Percentiles rank a stretch among this genome's conserved stretches.
Conservation (phyloP, 2,329 filamentous ascomycete genomes). For the Fusarium sp. region DNA sequence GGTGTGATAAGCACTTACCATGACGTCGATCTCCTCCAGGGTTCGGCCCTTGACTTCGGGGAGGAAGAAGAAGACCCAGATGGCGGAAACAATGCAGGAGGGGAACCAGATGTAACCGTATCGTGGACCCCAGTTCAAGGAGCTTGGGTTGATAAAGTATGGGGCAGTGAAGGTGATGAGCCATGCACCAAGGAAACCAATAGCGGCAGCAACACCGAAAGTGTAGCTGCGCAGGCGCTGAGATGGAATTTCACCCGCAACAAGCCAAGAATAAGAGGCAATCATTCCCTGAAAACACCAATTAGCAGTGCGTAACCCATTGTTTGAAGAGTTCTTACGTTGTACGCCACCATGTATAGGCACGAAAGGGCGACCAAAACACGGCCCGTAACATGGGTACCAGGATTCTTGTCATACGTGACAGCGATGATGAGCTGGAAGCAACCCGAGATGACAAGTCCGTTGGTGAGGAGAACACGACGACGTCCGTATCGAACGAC, state of each 20-base stretch:
- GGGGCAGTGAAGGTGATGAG: constrained; percentile 41
- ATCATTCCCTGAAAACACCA: constrained; percentile 33
- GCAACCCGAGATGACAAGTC: constrained; percentile 24
- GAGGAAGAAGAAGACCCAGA: constrained; percentile 38
- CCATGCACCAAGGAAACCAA: constrained; percentile 38
- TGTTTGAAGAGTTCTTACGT: constrained; percentile 4
- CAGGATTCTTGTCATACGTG: constrained; percentile 33
- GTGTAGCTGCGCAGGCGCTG: constrained; percentile 42
- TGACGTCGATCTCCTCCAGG: constrained; percentile 36
- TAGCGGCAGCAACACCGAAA: constrained; percentile 34
- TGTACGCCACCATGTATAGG: constrained; percentile 39
- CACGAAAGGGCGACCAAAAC: constrained; percentile 39
- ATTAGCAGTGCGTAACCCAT: rapidly evolving
- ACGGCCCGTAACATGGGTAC: constrained; percentile 23
- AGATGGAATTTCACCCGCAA: constrained; percentile 38
- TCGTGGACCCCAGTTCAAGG: constrained; percentile 40
- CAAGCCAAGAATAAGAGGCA: constrained; percentile 40
- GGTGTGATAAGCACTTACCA: constrained; percentile 16
- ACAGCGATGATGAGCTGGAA: constrained; percentile 40
- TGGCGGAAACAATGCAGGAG: constrained; percentile 31
- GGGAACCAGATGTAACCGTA: constrained; percentile 43
- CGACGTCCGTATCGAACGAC: constrained; percentile 37
- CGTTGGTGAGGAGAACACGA: constrained; percentile 16
- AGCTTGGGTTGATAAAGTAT: constrained; percentile 40
- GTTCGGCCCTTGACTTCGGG: constrained; percentile 40